Conservation (phyloP, 345 rosid genomes). For the Carallia brachiata region DNA sequence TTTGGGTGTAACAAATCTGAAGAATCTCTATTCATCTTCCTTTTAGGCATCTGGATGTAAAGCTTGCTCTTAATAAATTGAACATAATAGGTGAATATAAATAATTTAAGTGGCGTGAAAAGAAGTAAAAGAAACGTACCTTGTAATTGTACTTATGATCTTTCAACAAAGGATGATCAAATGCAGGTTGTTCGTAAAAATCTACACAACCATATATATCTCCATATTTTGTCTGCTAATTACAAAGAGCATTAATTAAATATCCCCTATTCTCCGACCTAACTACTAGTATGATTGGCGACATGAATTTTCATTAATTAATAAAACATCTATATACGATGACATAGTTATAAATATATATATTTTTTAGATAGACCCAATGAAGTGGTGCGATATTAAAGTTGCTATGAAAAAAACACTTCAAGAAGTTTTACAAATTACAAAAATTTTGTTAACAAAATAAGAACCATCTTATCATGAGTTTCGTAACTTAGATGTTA, state of each 20-base stretch:
- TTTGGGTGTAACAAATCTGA: background rate
- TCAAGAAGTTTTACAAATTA: too few species aligned
- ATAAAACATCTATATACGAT: too few species aligned
- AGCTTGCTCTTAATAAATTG: background rate
- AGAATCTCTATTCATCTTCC: background rate
- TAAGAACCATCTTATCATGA: too few species aligned
- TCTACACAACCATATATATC: conserved; percentile 15
- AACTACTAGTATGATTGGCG: background rate
- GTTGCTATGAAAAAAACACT: too few species aligned
- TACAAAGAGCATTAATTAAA: background rate
- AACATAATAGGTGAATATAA: background rate
- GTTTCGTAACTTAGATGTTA: too few species aligned
- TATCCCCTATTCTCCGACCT: background rate
- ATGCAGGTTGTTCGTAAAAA: conserved; percentile 22
- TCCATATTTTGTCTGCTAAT: conserved; percentile 12
- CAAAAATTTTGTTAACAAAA: too few species aligned
- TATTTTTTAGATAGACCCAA: too few species aligned
- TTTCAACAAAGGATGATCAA: conserved; percentile 17
- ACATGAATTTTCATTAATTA: background rate
- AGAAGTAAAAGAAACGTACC: background rate
- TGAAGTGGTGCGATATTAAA: too few species aligned
- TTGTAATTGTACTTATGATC: background rate
- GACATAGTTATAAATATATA: too few species aligned
- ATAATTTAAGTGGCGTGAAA: background rate
- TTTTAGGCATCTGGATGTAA: background rate